Base-by-base conservation (phyloP, 331 rosid species). In the Phaseolus coccineus region DNA sequence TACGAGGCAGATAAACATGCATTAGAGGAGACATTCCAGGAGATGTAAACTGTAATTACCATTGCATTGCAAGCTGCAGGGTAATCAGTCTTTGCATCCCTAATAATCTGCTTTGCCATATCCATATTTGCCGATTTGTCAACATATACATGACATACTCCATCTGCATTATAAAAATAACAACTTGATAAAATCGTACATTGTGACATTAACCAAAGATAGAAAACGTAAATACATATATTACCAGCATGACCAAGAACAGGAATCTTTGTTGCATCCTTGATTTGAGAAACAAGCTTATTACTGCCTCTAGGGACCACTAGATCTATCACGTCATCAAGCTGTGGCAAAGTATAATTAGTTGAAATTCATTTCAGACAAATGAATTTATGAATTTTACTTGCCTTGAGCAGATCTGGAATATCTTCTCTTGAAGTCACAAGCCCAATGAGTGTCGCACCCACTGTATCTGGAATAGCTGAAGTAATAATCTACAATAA, bases 201-300 rank as follows among this genome's bases (percentile, higher is more conserved):
- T 37, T 56, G 40, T 51, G 62, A 63, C 22, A 48, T 31, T 22
- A 53, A 53, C 35, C 39, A 78, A 35, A 33, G 16, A 73, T 71
- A 47, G 42, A 57, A 42, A 50, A 56, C 22, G 19, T 31, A 39
- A 30, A 58, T 70, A 63, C 55, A 16, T 84, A 88, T 69, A 40
- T 68, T 82, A 94, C 98, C 97, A 50, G 96, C 84, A 80, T 90
- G 97, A 80, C 97, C 98, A 77, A 94, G 98, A 82, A 94, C 97
- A 42, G 96, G 97, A 82, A 94, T 94, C 83, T 90, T 94, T 25
- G 98, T 94, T 2, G 89, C 80, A 22, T 91, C 91, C 83, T 89
- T 92, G 71, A 94, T 90, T 80, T 89, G 88, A 82, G 93, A 89
- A 85, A 94, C 97, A 69, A 94, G 98, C 56, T 84, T 87, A 67